Base-by-base conservation (phyloP, 768 basidiomycete genomes). In the Serpula lacrymans region DNA sequence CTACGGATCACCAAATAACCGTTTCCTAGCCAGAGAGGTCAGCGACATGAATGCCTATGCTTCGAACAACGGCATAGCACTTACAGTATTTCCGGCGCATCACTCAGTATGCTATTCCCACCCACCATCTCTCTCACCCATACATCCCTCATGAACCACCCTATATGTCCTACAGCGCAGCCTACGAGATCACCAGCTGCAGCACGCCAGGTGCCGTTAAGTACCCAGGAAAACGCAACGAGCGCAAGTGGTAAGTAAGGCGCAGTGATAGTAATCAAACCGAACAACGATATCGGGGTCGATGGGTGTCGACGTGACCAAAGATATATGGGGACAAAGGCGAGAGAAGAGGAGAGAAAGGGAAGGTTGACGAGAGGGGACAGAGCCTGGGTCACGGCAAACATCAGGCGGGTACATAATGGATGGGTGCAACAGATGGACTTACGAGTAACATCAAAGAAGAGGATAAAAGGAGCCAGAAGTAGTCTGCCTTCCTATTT, bases 291-390 rank as follows among this genome's bases (percentile, higher is more conserved):
- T 43, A 99, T 92, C n/a, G 91, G 90, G 3, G 92, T 90, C 4
- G 85, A 81, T 3, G 95, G 93, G 59, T 99, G 95, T 16, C 93
- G 76, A 39, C 95, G 72, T 13, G 93, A 92, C 96, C 96, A 99
- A 45, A 98, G 72, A 61, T 99, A 99, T 28, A 97, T 96, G 3
- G 95, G 87, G 2, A 95, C 89, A 55, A 95, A 96, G 1, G 93
- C 92, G 22, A 95, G 77, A 0, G 92, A 83, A 0, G 91, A 88
- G 4, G 93, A 94, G 32, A 97, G 82, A 69, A 96, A 95, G 0
- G 93, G 92, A 12, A 94, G 77, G 48, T 90, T 92, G 56, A 96
- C 82, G 9, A 94, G 72, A 0, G 92, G 91, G 0, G 93, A 92
- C 5, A 95, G 71, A 16, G 69, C 72, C 83, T 94, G 57, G 9